These are phyloP conservation scores for Psilocybe tampanensis DNA, from an alignment of 768 basidiomycete species.

Conservation along the genomic window DNA sequence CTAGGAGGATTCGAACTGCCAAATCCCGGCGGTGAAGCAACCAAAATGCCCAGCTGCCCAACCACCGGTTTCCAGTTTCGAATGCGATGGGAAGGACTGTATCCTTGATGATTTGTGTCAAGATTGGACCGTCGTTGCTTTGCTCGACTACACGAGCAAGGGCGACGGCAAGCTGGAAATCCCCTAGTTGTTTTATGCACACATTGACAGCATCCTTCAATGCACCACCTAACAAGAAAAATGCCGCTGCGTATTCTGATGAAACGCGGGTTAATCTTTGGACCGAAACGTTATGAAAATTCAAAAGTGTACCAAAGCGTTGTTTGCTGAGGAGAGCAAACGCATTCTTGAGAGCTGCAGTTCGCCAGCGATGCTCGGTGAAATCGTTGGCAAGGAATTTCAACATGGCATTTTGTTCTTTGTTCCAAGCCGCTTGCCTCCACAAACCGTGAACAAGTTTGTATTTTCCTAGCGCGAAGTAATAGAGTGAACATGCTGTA, in stretches of 20 bases:
- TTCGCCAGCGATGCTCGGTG: conserved; percentile 78
- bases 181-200: conserved; percentile 82
- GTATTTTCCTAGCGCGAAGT: conserved; percentile 92
- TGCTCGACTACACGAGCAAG: conserved; percentile 85
- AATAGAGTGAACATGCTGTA: conserved; percentile 84
- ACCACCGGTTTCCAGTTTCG: conserved; percentile 85
- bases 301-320: conserved; percentile 70
- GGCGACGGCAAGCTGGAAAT: conserved; percentile 90
- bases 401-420: conserved; percentile 86
- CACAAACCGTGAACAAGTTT: conserved; percentile 94
- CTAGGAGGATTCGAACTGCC: conserved; percentile 87
- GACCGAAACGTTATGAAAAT: neutral
- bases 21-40: conserved; percentile 84
- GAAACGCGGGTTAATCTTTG: conserved; percentile 7
- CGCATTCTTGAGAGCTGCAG: conserved; percentile 95
- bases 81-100: conserved; percentile 86
- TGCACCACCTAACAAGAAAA: conserved; percentile 90
- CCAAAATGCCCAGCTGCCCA: conserved; percentile 98
- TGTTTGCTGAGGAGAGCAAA: conserved; percentile 90
- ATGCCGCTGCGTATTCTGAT: conserved; percentile 96
- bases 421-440: conserved; percentile 94
- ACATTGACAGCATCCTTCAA: conserved; percentile 92
- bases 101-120: conserved; percentile 69
- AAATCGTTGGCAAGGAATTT: conserved; percentile 95
- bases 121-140: conserved; percentile 77